Conservation (phyloP, 768 basidiomycete genomes). For the Leucocoprinus leucothites region DNA sequence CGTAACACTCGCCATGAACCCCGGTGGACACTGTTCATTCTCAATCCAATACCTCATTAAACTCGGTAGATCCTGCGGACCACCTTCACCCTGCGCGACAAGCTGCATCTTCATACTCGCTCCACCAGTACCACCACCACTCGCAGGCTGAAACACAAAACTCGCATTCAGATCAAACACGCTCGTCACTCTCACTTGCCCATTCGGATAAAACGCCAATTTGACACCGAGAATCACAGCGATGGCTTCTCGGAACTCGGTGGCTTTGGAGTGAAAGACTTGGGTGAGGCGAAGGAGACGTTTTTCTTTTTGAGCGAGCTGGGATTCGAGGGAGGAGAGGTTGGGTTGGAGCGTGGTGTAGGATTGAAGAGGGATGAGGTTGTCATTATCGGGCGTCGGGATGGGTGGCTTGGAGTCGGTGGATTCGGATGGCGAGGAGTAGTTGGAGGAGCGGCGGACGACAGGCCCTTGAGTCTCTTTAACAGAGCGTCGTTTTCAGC, state of each 20-base stretch:
- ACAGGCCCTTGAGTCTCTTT: conserved; percentile 43
- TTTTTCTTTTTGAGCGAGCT: conserved; percentile 77
- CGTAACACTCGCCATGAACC: conserved; percentile 86
- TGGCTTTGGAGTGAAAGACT: conserved; percentile 80
- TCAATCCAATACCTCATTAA: conserved; percentile 85
- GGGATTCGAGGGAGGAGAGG: conserved; percentile 62
- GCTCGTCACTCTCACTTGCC: conserved; percentile 87
- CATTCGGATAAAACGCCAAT: conserved; percentile 87
- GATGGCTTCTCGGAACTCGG: conserved; percentile 90
- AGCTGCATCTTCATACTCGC: conserved; percentile 63
- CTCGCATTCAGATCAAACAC: conserved; percentile 84
- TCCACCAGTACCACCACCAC: conserved; percentile 28
- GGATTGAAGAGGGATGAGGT: conserved; percentile 74
- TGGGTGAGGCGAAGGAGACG: conserved; percentile 76
- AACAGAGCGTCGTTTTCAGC: conserved; percentile 84
- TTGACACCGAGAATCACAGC: conserved; percentile 89
- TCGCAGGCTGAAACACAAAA: conserved; percentile 78
- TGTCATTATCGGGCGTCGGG: no score
- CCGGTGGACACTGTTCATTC: conserved; percentile 81
- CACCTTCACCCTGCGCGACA: conserved; percentile 69
- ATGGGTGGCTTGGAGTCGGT: no score
- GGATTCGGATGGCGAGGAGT: neutral
- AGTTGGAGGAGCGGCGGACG: neutral
- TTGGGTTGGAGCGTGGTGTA: conserved; percentile 72
- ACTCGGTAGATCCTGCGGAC: conserved; percentile 70